These are phyloP conservation scores for Anisodus tanguticus DNA, from an alignment of 257 asterid genomes.

Conservation along the genomic window DNA sequence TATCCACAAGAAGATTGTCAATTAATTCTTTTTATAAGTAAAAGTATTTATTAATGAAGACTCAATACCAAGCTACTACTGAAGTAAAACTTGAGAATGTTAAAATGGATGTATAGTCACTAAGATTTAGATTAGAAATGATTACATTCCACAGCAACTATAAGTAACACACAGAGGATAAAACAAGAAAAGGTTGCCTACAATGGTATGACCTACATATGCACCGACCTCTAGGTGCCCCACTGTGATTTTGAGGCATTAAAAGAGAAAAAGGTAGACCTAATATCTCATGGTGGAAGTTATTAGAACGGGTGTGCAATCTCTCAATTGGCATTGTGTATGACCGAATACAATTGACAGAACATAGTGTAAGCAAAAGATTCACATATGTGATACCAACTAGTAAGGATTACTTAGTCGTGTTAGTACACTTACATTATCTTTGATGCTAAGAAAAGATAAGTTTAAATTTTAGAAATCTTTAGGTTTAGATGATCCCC, in stretches of 20 bases:
- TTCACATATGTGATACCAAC: neutral
- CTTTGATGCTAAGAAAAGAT: neutral
- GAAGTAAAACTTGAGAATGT: neutral
- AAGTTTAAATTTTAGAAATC: neutral
- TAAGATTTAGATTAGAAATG: neutral
- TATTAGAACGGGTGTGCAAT: neutral
- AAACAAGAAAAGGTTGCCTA: neutral
- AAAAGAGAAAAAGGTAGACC: neutral
- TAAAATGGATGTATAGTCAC: neutral
- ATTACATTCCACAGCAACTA: neutral
- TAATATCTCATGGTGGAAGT: neutral
- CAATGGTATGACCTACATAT: neutral
- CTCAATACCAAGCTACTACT: neutral
- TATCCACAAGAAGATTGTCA: constrained; percentile 11
- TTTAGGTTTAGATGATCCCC: neutral
- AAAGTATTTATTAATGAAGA: neutral
- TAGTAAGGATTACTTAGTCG: neutral
- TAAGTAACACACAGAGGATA: neutral
- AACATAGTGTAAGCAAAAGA: neutral
- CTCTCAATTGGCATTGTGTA: neutral
- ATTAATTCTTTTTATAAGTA: neutral
- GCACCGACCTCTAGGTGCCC: neutral
- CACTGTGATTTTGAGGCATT: neutral
- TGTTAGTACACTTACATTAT: neutral
- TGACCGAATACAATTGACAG: neutral